Evolutionary conservation across 306 rosid species (phyloP).

Genomic region (Arachis stenosperma): DNA sequence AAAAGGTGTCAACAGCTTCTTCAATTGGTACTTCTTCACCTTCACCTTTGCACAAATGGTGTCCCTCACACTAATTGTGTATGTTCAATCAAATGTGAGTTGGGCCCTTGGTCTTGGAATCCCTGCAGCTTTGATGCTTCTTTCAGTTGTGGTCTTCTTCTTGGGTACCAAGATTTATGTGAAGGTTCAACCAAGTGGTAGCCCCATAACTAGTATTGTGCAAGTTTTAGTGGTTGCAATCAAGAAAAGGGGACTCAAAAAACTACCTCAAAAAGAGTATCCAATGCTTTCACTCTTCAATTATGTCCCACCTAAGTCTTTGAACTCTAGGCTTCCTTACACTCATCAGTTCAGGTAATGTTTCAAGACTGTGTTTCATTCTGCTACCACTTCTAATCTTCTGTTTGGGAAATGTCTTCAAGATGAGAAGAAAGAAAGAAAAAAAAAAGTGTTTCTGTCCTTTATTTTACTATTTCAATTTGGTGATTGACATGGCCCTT

Average conservation of each 20-base stretch:
- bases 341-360: slow-evolving; percentile 80
- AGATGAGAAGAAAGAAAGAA: too few species aligned
- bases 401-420: too few species aligned
- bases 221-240: slow-evolving; percentile 70
- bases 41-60: slow-evolving; percentile 73
- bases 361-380: background rate
- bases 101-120: slow-evolving; percentile 82
- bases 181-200: slow-evolving; percentile 76
- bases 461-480: too few species aligned
- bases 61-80: slow-evolving; percentile 66
- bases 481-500: too few species aligned
- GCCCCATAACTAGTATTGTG: slow-evolving; percentile 74
- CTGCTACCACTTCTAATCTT: too few species aligned
- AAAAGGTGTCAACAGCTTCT: slow-evolving; percentile 78
- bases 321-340: slow-evolving; percentile 65
- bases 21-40: slow-evolving; percentile 90
- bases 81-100: slow-evolving; percentile 75
- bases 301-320: slow-evolving; percentile 54
- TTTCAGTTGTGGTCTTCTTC: slow-evolving; percentile 63
- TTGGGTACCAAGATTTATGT: slow-evolving; percentile 74
- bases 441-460: too few species aligned
- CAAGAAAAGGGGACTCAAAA: slow-evolving; percentile 58
- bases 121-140: slow-evolving; percentile 77
- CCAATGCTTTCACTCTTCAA: slow-evolving; percentile 63
- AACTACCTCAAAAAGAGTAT: slow-evolving; percentile 46